These are phyloP conservation scores for Allium cepa DNA, from an alignment of 106 monocot genomes.

Conservation along the genomic window DNA sequence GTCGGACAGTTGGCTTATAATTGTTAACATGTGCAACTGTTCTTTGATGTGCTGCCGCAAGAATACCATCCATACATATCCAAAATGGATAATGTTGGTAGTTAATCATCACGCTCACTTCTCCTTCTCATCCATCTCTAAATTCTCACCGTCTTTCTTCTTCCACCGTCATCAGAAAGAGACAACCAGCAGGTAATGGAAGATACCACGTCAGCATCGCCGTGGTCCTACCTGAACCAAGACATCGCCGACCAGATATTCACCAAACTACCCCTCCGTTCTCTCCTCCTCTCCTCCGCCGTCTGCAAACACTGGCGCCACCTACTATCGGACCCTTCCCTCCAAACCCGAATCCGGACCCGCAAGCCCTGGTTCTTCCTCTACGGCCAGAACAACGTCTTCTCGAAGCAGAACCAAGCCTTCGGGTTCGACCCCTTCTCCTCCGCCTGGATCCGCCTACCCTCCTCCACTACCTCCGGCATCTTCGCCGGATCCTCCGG, in stretches of 20 bases:
- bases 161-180: too few relatives aligned
- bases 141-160: too few relatives aligned
- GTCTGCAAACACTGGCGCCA: constrained; percentile 47
- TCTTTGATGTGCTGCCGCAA: too few relatives aligned
- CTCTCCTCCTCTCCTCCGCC: constrained; percentile 29
- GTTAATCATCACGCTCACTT: too few relatives aligned
- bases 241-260: constrained; percentile 50
- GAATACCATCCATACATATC: too few relatives aligned
- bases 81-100: too few relatives aligned
- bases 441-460: constrained; percentile 19
- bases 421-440: constrained; percentile 56
- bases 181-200: too few relatives aligned
- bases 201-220: background rate
- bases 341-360: background rate
- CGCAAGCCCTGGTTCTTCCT: constrained; percentile 51
- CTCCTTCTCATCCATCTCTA: too few relatives aligned
- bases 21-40: too few relatives aligned
- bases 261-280: constrained; percentile 45
- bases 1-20: too few relatives aligned
- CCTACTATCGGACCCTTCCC: constrained; percentile 22
- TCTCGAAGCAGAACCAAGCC: constrained; percentile 28
- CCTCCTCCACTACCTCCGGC: constrained; percentile 9
- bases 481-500: constrained; percentile 34
- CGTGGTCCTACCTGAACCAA: constrained; percentile 34
- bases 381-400: constrained; percentile 54